A percentile compares a stretch with the other conserved stretches of the same genome.
phyloP scores from a whole-genome alignment of 805 yeast genomes.

The Yarrowia deformans region DNA sequence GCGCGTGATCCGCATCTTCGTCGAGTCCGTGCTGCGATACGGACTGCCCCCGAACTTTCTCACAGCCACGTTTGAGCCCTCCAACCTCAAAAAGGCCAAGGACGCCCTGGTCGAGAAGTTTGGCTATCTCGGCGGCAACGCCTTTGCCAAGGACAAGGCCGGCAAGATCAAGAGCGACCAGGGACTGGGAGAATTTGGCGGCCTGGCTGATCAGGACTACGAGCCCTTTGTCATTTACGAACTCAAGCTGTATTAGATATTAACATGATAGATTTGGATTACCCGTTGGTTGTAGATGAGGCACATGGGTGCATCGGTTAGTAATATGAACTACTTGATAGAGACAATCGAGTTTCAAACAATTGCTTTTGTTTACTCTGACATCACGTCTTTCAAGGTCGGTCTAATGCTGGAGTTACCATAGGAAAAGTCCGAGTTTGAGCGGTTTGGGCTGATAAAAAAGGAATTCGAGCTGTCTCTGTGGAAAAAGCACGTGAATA shows the following conservation, averaged over 20 bases:
- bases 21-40: slow-evolving; percentile 92
- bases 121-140: slow-evolving; percentile 92
- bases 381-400: too few relatives aligned
- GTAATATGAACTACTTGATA: too few relatives aligned
- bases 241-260: slow-evolving; percentile 51
- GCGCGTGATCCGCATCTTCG: slow-evolving; percentile 84
- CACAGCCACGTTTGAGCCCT: slow-evolving; percentile 53
- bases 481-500: too few relatives aligned
- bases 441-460: too few relatives aligned
- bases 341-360: too few relatives aligned
- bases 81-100: slow-evolving; percentile 64
- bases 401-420: too few relatives aligned
- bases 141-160: slow-evolving; percentile 73
- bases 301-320: too few relatives aligned
- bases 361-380: too few relatives aligned
- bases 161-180: slow-evolving; percentile 65
- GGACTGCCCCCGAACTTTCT: slow-evolving; percentile 95
- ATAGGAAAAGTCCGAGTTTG: too few relatives aligned
- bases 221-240: slow-evolving; percentile 93
- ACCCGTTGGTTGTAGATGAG: too few relatives aligned
- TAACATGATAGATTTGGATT: not conserved
- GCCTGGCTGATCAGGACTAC: slow-evolving; percentile 91
- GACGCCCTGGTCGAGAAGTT: slow-evolving; percentile 73
- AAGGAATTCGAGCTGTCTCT: too few relatives aligned
- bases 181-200: slow-evolving; percentile 83